Conservation (phyloP, 345 rosid genomes). For the Citrus inodora region DNA sequence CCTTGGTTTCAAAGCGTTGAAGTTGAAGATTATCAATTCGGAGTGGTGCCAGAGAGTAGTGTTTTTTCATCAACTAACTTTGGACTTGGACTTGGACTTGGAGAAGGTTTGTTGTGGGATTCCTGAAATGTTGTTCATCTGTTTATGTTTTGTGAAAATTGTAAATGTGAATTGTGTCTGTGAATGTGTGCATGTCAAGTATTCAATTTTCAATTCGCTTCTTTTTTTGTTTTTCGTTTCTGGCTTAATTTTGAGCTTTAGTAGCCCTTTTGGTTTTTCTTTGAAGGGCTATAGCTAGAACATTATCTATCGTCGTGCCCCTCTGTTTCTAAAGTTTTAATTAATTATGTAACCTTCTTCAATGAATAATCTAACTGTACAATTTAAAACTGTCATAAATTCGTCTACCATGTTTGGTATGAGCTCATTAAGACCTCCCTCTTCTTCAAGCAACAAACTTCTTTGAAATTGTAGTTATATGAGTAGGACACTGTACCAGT, state of each 20-base stretch:
- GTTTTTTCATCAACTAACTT: conserved; percentile 2
- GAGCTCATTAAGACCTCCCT: background rate
- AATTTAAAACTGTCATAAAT: conserved; percentile 6
- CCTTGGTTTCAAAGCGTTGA: conserved; percentile 45
- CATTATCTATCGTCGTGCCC: background rate
- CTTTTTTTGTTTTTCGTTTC: background rate
- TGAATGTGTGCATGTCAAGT: background rate
- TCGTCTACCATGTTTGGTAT: conserved; percentile 6
- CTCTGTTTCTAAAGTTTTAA: background rate
- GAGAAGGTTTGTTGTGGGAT: conserved; percentile 32
- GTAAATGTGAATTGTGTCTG: conserved; percentile 1
- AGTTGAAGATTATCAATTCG: conserved; percentile 28
- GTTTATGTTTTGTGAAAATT: background rate
- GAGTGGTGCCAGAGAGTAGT: conserved; percentile 1
- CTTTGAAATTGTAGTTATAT: background rate
- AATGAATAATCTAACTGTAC: conserved; percentile 17
- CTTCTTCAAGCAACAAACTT: background rate
- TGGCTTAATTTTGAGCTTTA: background rate
- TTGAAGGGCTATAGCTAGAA: conserved; percentile 18
- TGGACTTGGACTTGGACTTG: conserved; percentile 10
- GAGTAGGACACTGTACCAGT: background rate
- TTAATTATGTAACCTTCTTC: background rate
- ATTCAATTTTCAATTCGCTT: background rate
- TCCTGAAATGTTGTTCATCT: background rate
- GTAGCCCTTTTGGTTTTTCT: conserved; percentile 22